Base-by-base conservation (phyloP, 2,329 filamentous ascomycete genomes). In the Penicillium sp. region DNA sequence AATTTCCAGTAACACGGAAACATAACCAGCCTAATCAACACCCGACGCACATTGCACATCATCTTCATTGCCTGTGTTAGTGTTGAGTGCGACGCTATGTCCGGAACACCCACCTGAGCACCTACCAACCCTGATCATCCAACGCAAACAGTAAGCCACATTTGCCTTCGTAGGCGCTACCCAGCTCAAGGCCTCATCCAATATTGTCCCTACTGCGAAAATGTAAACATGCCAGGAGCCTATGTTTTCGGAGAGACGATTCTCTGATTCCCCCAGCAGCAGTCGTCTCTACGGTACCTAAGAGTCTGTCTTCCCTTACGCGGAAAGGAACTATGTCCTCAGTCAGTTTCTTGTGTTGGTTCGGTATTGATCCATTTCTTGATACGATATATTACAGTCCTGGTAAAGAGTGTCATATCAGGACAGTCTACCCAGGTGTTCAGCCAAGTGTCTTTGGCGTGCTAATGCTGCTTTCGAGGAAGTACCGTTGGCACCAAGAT, bases 401-500 rank as follows among this genome's bases (percentile, higher is more conserved):
- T 38, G 9, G 8, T 23, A 8, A 19, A 51, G 8, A 23, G 23
- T 12, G 49, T 27, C 3, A 51, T 19, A 25, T 33, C 19, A 25
- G 38, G 49, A 15, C 7, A 29, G 27, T 51, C 6, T 10, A 12
- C 7, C 25, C 15, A 17, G 10, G 17, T 23, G 2, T 23, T 48
- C 31, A 21, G 4, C 29, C 19, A 23, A 35, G 6, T 19, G 15
- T n/a, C 13, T 23, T 23, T 35, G 29, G 13, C 8, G 2, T 17
- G 29, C 31, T 35, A 23, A 21, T 41, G 13, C 6, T 42, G 23
- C 3, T 40, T 27, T 31, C 50, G 50, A 17, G 53, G 46, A 7
- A 57, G 54, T 12, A 10, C 17, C 17, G 43, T 54, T n/a, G 59
- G 50, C n/a, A 50, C 46, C 2, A 52, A 52, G 5, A 25, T 40